Conservation (phyloP, 2,329 filamentous ascomycete genomes). For the Epichloe typhina region DNA sequence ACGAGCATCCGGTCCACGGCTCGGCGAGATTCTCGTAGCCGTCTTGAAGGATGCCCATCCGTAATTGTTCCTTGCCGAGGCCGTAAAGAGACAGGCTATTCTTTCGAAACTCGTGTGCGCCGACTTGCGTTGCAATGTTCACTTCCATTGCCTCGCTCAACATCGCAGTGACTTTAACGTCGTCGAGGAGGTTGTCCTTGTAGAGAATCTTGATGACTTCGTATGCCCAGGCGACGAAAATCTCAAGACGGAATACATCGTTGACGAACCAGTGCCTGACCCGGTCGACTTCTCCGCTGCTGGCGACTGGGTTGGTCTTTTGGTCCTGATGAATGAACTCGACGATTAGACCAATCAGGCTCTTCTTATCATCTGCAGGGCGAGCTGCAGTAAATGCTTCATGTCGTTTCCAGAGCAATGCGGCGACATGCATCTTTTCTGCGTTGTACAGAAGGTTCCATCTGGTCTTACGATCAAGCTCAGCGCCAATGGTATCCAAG, state of each 20-base stretch:
- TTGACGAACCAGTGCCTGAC: slow-evolving; percentile 81
- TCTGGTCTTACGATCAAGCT: slow-evolving; percentile 52
- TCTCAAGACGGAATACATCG: slow-evolving; percentile 57
- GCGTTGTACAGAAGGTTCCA: slow-evolving; percentile 83
- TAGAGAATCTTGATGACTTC: slow-evolving; percentile 63
- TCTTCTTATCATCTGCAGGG: slow-evolving; percentile 48
- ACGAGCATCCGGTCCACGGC: slow-evolving; percentile 71
- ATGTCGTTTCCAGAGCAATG: slow-evolving; percentile 68
- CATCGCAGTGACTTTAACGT: slow-evolving; percentile 38
- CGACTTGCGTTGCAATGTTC: slow-evolving; percentile 42
- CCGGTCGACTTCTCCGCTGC: slow-evolving; percentile 59
- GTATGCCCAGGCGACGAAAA: slow-evolving; percentile 67
- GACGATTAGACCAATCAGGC: slow-evolving; percentile 61
- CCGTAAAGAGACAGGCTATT: slow-evolving; percentile 61
- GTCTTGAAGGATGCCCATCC: slow-evolving; percentile 48
- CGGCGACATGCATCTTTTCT: slow-evolving; percentile 75
- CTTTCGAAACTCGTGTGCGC: slow-evolving; percentile 59
- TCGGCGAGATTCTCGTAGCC: slow-evolving; percentile 59
- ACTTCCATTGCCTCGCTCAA: slow-evolving; percentile 55
- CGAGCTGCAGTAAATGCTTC: slow-evolving; percentile 52
- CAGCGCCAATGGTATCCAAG: slow-evolving; percentile 50
- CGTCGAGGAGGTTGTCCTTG: slow-evolving; percentile 45
- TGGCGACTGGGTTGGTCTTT: slow-evolving; percentile 52
- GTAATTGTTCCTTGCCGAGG: slow-evolving; percentile 51
- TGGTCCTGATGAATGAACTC: slow-evolving; percentile 64